Evolutionary conservation across 2,329 filamentous ascomycete genomes (phyloP).

Genomic region (Davidsoniella neocaledoniae): DNA sequence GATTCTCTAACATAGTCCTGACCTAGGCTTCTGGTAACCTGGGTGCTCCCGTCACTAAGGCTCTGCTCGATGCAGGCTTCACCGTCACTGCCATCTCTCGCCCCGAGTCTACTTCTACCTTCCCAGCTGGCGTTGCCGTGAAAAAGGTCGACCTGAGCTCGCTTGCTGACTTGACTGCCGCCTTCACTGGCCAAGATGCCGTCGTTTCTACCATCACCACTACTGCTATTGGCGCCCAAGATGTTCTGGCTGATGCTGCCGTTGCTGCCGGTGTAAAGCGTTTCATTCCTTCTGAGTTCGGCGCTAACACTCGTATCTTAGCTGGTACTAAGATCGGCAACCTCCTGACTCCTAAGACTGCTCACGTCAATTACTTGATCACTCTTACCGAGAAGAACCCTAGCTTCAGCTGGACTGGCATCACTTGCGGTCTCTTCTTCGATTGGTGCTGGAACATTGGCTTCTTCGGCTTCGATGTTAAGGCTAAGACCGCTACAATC

Average conservation of each 20-base stretch:
- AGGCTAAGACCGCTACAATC: constrained; percentile 25
- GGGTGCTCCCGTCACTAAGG: constrained; percentile 23
- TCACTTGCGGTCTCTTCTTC: constrained; percentile 28
- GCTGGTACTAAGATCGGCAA: constrained; percentile 20
- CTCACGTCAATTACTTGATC: constrained; percentile 23
- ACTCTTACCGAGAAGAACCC: constrained; percentile 23
- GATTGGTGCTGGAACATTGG: constrained; percentile 31
- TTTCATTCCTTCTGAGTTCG: constrained; percentile 45
- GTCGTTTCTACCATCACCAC: constrained; percentile 25
- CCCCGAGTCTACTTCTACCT: constrained; percentile 21
- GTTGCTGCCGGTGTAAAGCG: constrained; percentile 42
- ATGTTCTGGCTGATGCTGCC: constrained; percentile 38
- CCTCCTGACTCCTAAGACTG: constrained; percentile 34
- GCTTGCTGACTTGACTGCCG: constrained; percentile 29
- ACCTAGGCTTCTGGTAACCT: constrained; percentile 23
- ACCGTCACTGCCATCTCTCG: constrained; percentile 39
- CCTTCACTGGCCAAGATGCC: constrained; percentile 39
- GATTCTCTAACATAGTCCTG: neutral
- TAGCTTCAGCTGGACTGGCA: constrained; percentile 31
- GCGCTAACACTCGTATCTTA: constrained; percentile 17
- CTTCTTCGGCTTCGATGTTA: constrained; percentile 24
- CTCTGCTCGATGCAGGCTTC: constrained; percentile 26
- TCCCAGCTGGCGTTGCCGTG: constrained; percentile 24
- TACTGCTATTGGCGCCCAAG: constrained; percentile 24
- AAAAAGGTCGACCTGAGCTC: constrained; percentile 32